Evolutionary conservation across 352 stramenopile genomes (phyloP), one percentile per base, ranked within the genome.

Genomic region (Phytophthora sp.): DNA sequence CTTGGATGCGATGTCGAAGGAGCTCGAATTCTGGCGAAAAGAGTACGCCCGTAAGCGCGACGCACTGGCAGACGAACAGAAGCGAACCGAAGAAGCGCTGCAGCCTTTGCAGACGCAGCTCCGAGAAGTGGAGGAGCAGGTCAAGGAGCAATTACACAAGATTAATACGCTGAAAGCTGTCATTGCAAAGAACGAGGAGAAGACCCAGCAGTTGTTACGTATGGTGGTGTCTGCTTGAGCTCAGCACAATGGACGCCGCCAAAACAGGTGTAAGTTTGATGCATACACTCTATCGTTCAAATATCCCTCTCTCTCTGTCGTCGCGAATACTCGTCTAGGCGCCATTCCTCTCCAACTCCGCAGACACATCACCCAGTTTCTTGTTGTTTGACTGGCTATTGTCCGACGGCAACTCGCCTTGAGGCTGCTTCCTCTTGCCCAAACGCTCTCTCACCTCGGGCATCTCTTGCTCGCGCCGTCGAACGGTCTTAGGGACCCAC

Each of bases 131-230:
- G 82, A 97, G 12, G 90, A 97, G 56, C 89, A 96, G 53, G 82
- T 96, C 66, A 95, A 97, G 61, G 92, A 98, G 60, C 86, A 96
- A 41, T 73, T 96, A 24, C 78, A 94, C 77, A 96, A 95, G 71
- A 97, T 98, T 74, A 92, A 95, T 61, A 84, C 82, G 29, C 74
- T 97, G 60, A 98, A 98, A 73, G 88, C 91, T 18, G 93, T 78
- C 24, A 98, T 98, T 54, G 80, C 87, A 21, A 96, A 93, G 70
- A 98, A 98, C 70, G 94, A 98, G 51, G 87, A 95, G 53, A 94
- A 95, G 68, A 97, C 96, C 7, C 78, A 93, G 47, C 81, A 95
- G 64, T 77, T 98, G 20, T 64, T 98, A 54, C 79, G 86, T 41
- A 90, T 96, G 76, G 91, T 97, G 23, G 88, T 97, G 18, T 91